Conservation (phyloP, 148 eudicot genomes). For the Diospyros lotus region DNA sequence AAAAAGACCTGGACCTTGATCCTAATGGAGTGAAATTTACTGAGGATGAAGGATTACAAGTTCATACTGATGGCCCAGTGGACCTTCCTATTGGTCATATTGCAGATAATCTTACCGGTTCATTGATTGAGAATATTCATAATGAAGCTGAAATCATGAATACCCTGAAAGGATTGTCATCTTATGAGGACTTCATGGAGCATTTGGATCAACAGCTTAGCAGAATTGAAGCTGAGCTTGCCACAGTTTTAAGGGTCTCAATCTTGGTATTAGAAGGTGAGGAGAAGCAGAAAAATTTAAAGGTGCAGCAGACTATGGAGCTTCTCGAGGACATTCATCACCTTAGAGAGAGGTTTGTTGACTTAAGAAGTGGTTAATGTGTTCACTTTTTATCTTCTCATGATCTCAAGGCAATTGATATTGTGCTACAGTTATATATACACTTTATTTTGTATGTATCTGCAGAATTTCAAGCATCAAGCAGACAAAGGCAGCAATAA, state of each 20-base stretch:
- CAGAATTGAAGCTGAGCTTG: conserved; percentile 55
- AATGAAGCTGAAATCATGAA: conserved; percentile 17
- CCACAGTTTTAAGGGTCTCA: conserved; percentile 38
- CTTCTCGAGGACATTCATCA: conserved; percentile 47
- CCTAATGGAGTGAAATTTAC: conserved; percentile 10
- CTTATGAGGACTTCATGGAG: conserved; percentile 52
- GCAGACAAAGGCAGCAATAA: conserved; percentile 9
- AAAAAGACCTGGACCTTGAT: conserved; percentile 15
- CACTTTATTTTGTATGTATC: neutral
- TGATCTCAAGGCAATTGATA: neutral
- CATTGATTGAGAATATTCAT: conserved; percentile 15
- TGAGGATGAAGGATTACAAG: conserved; percentile 23
- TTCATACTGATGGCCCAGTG: conserved; percentile 11
- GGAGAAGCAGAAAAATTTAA: conserved; percentile 34
- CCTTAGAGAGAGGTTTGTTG: conserved; percentile 57
- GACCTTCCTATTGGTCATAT: conserved; percentile 12
- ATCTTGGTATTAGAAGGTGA: conserved; percentile 27
- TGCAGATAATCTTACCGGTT: conserved; percentile 4
- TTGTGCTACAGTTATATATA: neutral
- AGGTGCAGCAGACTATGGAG: conserved; percentile 40
- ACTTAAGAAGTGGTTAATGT: neutral
- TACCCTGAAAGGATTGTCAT: conserved; percentile 33
- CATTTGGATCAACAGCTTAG: conserved; percentile 52
- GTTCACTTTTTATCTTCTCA: neutral
- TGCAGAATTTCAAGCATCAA: conserved; percentile 34